These are phyloP conservation scores for Pichia membranifaciens DNA, from an alignment of 805 yeast genomes.

Conservation along the genomic window DNA sequence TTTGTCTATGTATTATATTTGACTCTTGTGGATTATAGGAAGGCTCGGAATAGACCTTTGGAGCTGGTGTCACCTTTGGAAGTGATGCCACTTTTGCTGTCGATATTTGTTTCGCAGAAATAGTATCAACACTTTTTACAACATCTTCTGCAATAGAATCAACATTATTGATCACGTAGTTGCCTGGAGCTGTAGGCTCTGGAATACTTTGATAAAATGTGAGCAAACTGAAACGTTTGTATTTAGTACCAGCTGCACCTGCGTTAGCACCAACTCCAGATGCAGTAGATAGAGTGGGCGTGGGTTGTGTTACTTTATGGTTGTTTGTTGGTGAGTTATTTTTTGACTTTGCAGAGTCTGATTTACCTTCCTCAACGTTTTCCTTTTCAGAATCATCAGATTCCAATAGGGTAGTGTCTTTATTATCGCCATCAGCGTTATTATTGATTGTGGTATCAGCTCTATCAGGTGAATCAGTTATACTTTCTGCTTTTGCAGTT, in stretches of 20 bases:
- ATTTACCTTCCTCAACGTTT: neutral
- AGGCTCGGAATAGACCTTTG: neutral
- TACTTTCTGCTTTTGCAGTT: neutral
- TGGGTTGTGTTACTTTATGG: neutral
- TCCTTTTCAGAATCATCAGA: constrained; percentile 9
- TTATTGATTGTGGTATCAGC: constrained; percentile 6
- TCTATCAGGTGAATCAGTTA: neutral
- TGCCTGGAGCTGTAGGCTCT: constrained; percentile 12
- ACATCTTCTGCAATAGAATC: constrained; percentile 1
- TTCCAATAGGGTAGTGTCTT: neutral
- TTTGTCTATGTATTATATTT: neutral
- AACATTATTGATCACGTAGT: constrained; percentile 2
- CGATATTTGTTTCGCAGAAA: neutral
- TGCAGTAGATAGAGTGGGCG: neutral
- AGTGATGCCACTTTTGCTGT: neutral
- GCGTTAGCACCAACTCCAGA: neutral
- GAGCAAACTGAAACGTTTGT: constrained; percentile 30
- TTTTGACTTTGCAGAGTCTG: neutral
- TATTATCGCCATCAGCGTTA: neutral
- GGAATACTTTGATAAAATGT: constrained; percentile 24
- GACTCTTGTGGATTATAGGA: neutral
- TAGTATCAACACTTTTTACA: too few species aligned
- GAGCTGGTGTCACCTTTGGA: neutral
- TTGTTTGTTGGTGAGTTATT: neutral
- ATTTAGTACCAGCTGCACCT: constrained; percentile 18